Evolutionary conservation across 805 yeast genomes (phyloP).

Genomic region (Ogataea pilisensis): DNA sequence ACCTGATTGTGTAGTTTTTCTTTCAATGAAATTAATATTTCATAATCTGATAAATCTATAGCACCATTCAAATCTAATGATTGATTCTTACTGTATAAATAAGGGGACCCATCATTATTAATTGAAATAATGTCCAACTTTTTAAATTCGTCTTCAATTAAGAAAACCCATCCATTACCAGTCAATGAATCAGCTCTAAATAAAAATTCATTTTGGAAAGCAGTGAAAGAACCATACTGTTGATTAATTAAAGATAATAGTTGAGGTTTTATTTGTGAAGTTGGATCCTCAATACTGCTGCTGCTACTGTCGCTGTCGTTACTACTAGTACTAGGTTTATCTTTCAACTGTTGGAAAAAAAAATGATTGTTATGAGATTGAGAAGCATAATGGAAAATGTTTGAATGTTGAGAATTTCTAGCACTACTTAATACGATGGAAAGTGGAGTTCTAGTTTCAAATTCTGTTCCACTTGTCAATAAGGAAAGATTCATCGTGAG

Average conservation of each 20-base stretch:
- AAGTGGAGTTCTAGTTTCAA: slow-evolving; percentile 72
- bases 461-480: slow-evolving; percentile 71
- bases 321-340: slow-evolving; percentile 14
- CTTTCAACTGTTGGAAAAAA: slow-evolving; percentile 61
- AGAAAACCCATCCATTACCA: slow-evolving; percentile 75
- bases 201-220: slow-evolving; percentile 47
- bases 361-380: slow-evolving; percentile 91
- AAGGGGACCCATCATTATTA: slow-evolving; percentile 77
- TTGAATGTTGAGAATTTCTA: slow-evolving; percentile 58
- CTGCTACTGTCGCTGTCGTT: too few species aligned
- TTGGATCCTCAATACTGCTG: too few species aligned
- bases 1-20: slow-evolving; percentile 27
- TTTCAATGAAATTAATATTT: slow-evolving; percentile 37
- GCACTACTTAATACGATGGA: slow-evolving; percentile 67
- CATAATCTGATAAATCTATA: slow-evolving; percentile 50
- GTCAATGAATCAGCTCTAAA: slow-evolving; percentile 46
- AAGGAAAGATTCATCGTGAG: slow-evolving; percentile 56
- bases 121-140: slow-evolving; percentile 49
- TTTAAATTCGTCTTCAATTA: slow-evolving; percentile 64
- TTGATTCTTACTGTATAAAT: slow-evolving; percentile 65
- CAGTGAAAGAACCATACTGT: slow-evolving; percentile 42
- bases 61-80: slow-evolving; percentile 73
- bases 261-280: slow-evolving; percentile 23
- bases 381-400: slow-evolving; percentile 82
- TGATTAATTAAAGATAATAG: slow-evolving; percentile 31